Conservation (phyloP, 2,329 filamentous ascomycete species). For the Beauveria sp. region DNA sequence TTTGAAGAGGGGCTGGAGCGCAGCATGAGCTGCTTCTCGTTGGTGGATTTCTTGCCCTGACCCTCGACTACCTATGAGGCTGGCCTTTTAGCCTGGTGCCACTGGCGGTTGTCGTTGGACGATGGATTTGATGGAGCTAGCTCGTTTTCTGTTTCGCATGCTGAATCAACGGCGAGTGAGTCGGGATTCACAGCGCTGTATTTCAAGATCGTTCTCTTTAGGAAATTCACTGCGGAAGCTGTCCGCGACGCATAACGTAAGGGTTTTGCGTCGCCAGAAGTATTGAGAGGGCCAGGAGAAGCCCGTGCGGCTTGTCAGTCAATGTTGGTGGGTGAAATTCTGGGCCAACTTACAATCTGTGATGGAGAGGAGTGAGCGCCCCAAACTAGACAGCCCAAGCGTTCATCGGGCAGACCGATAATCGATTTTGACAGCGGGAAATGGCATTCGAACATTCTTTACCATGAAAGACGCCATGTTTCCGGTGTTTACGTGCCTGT, state of each 20-base stretch:
- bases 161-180: background rate
- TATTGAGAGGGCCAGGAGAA: background rate
- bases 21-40: background rate
- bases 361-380: background rate
- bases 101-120: background rate
- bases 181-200: background rate
- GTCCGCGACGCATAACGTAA: background rate
- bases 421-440: background rate
- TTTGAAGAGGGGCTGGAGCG: conserved; percentile 6
- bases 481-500: background rate
- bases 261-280: background rate
- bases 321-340: background rate
- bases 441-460: background rate
- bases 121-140: background rate
- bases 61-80: background rate
- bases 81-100: background rate
- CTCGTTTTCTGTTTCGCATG: background rate
- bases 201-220: background rate
- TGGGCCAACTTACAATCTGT: background rate
- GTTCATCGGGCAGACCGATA: background rate
- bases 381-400: background rate
- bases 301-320: conserved; percentile 4
- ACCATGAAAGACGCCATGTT: background rate
- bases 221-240: background rate
- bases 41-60: background rate